Conservation (phyloP, 441 rosid genomes). For the Corymbia calophylla region DNA sequence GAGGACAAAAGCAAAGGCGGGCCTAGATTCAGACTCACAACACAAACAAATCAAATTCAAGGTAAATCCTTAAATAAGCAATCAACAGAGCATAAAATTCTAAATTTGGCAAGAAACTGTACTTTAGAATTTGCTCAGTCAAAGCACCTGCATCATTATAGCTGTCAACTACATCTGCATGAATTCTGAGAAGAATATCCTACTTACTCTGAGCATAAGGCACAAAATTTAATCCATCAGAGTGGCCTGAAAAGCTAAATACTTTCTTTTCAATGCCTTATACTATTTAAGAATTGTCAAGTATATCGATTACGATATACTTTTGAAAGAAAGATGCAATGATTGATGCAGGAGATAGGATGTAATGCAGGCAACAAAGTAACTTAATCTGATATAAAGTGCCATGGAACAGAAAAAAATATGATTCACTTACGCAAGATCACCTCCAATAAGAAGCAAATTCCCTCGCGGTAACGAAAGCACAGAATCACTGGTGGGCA, state of each 20-base stretch:
- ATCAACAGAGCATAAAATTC: background rate
- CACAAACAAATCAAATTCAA: background rate
- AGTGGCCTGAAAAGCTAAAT: background rate
- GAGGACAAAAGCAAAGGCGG: background rate
- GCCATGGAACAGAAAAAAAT: background rate
- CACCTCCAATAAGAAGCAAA: constrained; percentile 92
- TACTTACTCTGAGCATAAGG: background rate
- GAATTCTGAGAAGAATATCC: background rate
- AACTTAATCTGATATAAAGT: background rate
- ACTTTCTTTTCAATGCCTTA: background rate
- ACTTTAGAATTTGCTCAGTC: background rate
- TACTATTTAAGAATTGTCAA: background rate
- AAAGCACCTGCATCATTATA: background rate
- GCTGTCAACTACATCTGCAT: background rate
- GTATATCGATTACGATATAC: background rate
- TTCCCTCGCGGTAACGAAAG: constrained; percentile 61
- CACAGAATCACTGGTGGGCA: constrained; percentile 31
- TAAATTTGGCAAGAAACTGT: background rate
- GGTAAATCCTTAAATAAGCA: background rate
- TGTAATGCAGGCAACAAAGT: background rate
- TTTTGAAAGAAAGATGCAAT: background rate
- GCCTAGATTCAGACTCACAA: background rate
- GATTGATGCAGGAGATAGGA: background rate
- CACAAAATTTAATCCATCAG: background rate
- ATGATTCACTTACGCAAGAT: constrained; percentile 89